A percentile compares a stretch with the other conserved stretches of the same genome.
Conservation (phyloP, 2,329 filamentous ascomycete species). For the Fusarium ambrosium region DNA sequence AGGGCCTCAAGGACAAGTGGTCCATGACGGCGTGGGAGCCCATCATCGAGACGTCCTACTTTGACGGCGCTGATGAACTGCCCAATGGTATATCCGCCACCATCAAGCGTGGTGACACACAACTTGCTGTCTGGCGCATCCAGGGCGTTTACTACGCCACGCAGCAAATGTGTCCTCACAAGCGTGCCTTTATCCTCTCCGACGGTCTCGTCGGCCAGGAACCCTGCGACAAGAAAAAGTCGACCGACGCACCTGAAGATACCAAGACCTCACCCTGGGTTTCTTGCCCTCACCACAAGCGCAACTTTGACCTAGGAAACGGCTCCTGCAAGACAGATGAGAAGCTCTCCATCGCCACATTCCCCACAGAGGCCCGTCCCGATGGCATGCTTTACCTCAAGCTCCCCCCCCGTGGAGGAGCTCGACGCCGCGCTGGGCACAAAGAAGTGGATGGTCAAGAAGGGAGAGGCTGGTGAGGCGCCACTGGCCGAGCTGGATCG, state of each 20-base stretch:
- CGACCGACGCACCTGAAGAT: constrained; percentile 42
- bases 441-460: constrained; percentile 81
- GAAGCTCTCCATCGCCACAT: constrained; percentile 84
- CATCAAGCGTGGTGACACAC: constrained; percentile 89
- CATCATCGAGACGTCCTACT: constrained; percentile 77
- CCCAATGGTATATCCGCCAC: constrained; percentile 81
- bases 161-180: constrained; percentile 96
- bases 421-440: constrained; percentile 85
- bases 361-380: constrained; percentile 77
- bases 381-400: constrained; percentile 86
- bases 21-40: constrained; percentile 79
- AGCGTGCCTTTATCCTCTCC: constrained; percentile 88
- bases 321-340: constrained; percentile 83
- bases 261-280: constrained; percentile 73
- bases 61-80: constrained; percentile 72
- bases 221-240: constrained; percentile 43
- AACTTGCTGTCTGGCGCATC: constrained; percentile 88
- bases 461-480: constrained; percentile 68
- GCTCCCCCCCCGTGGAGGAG: constrained; percentile 84
- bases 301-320: constrained; percentile 83
- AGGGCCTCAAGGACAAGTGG: constrained; percentile 73
- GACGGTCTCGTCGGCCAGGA: constrained; percentile 86
- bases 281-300: constrained; percentile 89
- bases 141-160: constrained; percentile 85
- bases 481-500: constrained; percentile 61